Evolutionary conservation across 2,329 filamentous ascomycete genomes (phyloP).

Genomic region (Chrysoporthe austroafricana): DNA sequence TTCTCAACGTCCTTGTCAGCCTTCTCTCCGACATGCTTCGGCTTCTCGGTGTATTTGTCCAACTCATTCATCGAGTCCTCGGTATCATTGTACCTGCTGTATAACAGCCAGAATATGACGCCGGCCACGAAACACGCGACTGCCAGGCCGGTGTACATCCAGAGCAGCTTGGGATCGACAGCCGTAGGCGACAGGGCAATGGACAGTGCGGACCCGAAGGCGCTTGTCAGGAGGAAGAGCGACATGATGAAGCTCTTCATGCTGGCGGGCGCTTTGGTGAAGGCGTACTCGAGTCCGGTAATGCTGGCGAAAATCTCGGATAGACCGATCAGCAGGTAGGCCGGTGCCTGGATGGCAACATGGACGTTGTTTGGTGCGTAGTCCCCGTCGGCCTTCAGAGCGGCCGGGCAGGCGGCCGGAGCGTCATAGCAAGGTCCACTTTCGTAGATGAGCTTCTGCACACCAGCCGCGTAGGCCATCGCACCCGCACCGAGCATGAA

Average conservation of each 20-base stretch:
- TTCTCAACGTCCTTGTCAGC: slow-evolving; percentile 13
- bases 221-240: slow-evolving; percentile 27
- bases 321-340: slow-evolving; percentile 28
- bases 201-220: slow-evolving; percentile 27
- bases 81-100: slow-evolving; percentile 25
- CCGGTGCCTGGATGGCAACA: slow-evolving; percentile 27
- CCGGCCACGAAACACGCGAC: slow-evolving; percentile 23
- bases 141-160: slow-evolving; percentile 27
- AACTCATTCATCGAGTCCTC: slow-evolving; percentile 28
- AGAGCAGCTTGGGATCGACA: slow-evolving; percentile 26
- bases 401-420: slow-evolving; percentile 22
- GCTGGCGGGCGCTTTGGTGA: slow-evolving; percentile 27
- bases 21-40: slow-evolving; percentile 12
- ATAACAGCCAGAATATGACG: slow-evolving; percentile 24
- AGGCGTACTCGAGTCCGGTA: slow-evolving; percentile 27
- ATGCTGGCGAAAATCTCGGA: slow-evolving; percentile 29
- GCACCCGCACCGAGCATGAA: slow-evolving; percentile 47
- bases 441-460: slow-evolving; percentile 29
- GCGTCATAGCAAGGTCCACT: slow-evolving; percentile 26
- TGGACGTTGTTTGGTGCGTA: slow-evolving; percentile 26
- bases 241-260: slow-evolving; percentile 31
- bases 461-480: slow-evolving; percentile 26
- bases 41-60: slow-evolving; percentile 25
- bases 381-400: slow-evolving; percentile 18
- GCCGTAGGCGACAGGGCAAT: slow-evolving; percentile 27